Evolutionary conservation across 192 early-diverging fungal species (phyloP), one percentile per base, ranked within the genome.

Genomic region (Glomus cerebriforme): DNA sequence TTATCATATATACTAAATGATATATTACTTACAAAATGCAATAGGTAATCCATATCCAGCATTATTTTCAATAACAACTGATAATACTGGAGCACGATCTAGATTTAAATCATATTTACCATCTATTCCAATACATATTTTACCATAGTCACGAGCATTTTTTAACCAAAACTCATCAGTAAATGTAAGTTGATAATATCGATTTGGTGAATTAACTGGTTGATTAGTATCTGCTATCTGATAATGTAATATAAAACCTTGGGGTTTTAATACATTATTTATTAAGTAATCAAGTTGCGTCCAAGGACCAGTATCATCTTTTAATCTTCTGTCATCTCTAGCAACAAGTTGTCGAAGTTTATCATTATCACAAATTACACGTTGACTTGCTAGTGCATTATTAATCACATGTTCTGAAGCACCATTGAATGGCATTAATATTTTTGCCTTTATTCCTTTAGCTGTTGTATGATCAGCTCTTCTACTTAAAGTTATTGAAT

Each of bases 201-300:
- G 26, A 8, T 68, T 10, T 17, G 66, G 7, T 3, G 71, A 34
- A 34, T 73, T 17, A n/a, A 2, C 45, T 37, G 71, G 71, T 54
- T 73, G 45, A 35, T 13, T n/a, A 39, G 19, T 0, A 12, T 32
- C 15, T 24, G 68, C 32, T 39, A 49, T 7, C 10, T 70, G 45
- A 73, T 73, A 73, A 58, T 68, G 37, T 68, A 68, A 68, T 34
- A 68, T n/a, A 37, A 12, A 68, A 19, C 71, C 47, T n/a, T 73
- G 15, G 22, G 45, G 47, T 58, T 54, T 73, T 73, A 73, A 58
- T 24, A 29, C n/a, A 9, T 73, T 22, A 10, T 34, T 31, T 26
- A 73, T 49, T 35, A 73, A 73, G 26, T 5, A 27, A 54, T 73
- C 13, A 13, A 73, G 66, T 29, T 29, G 22, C 0, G 32, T 68